Base-by-base conservation (phyloP, 768 basidiomycete species). In the Collybia sp. region DNA sequence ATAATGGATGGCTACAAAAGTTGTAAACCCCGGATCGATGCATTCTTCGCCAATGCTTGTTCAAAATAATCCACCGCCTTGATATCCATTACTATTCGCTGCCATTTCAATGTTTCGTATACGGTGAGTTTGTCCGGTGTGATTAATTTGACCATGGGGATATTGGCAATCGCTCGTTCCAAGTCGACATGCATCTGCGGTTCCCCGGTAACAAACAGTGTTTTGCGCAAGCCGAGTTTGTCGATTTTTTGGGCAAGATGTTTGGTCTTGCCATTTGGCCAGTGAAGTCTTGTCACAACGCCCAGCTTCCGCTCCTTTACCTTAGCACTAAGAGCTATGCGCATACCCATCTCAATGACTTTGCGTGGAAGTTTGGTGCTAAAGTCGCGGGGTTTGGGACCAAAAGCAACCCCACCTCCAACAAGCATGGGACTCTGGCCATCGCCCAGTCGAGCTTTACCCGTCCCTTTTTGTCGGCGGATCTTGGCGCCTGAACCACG, bases 391-490 rank as follows among this genome's bases (percentile, higher is more conserved):
- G 93, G 90, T 59, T 90, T 86, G 0, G 92, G 91, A 25, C 93
- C 93, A 50, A 93, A 93, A 5, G 91, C 91, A 34, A 88, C 79
- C 54, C 95, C 96, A 66, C 96, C 96, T 30, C 95, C 95, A 30
- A 84, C 75, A 45, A 85, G 77, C 77, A 92, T 89, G 1, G 91
- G 92, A 62, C 82, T 87, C 56, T 91, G 88, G 1, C 73, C 81
- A 55, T 93, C 92, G 40, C 94, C 95, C 9, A 96, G 70, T 60
- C 96, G 90, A 9, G 96, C 96, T 53, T 66, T 74, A 49, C 96
- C 95, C 12, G 82, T 78, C 8, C 95, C 95, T 65, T 99, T 99
- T 64, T 99, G 96, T 5, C 75, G 83, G 33, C 85, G 80, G 47
- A 98, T 80, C 69, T 99, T 99, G 57, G 76, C 71, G 8, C 92